Conservation (phyloP, 225 moss, liverwort and hornwort species). For the Polytrichum commune region DNA sequence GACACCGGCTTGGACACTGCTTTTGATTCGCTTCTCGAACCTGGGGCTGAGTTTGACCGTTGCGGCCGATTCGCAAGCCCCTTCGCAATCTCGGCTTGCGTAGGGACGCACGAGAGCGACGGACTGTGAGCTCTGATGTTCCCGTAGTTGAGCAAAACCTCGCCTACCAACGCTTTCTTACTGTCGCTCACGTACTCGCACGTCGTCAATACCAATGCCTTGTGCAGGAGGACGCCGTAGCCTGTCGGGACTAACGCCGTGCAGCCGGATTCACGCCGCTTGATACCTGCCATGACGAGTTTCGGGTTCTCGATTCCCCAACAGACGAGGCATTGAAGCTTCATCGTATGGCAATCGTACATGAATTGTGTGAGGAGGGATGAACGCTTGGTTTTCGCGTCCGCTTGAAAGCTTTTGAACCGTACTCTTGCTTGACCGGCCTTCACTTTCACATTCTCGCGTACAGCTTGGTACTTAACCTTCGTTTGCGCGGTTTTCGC, state of each 20-base stretch:
- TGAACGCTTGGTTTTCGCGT: background rate
- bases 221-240: slow-evolving; percentile 23
- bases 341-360: slow-evolving; percentile 23
- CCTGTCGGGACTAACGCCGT: slow-evolving; percentile 6
- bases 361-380: slow-evolving; percentile 6
- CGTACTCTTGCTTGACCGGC: background rate
- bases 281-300: slow-evolving; percentile 13
- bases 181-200: slow-evolving; percentile 25
- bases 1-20: background rate
- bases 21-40: background rate
- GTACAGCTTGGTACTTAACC: background rate
- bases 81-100: slow-evolving; percentile 17
- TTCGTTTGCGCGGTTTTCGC: background rate
- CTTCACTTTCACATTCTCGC: background rate
- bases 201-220: slow-evolving; percentile 26
- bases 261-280: slow-evolving; percentile 11
- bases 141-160: slow-evolving; percentile 11
- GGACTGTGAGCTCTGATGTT: slow-evolving; percentile 12
- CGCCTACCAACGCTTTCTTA: slow-evolving; percentile 14
- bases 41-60: background rate
- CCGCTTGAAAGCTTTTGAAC: background rate
- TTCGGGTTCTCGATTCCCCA: slow-evolving; percentile 24
- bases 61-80: background rate
- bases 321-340: slow-evolving; percentile 24
- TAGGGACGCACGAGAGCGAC: slow-evolving; percentile 11